Evolutionary conservation across 139 green algal genomes (phyloP).

Genomic region (Asterochloris erici): DNA sequence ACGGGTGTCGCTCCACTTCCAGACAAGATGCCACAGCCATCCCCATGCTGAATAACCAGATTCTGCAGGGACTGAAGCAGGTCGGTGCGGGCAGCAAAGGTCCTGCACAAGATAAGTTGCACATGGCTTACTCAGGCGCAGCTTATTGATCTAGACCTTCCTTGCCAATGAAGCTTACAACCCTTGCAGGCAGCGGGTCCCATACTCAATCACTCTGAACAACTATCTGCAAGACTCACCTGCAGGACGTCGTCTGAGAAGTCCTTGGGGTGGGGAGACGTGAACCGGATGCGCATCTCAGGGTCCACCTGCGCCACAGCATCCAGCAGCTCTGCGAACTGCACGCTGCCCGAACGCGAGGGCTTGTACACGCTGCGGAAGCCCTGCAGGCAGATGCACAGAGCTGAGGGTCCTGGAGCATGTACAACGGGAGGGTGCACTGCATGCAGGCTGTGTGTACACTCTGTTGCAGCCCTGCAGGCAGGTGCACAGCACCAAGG

Average conservation of each 20-base stretch:
- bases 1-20: too few species aligned
- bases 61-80: too few species aligned
- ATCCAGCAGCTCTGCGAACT: slow-evolving; percentile 82
- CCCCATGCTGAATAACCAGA: too few species aligned
- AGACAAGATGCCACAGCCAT: too few species aligned
- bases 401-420: neutral
- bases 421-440: neutral
- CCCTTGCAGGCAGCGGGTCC: too few species aligned
- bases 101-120: too few species aligned
- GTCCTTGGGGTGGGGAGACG: slow-evolving; percentile 88
- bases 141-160: too few species aligned
- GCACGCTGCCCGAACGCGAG: slow-evolving; percentile 41
- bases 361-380: slow-evolving; percentile 83
- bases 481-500: too few species aligned
- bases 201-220: neutral
- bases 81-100: too few species aligned
- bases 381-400: slow-evolving; percentile 44
- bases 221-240: slow-evolving; percentile 13
- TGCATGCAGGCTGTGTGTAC: neutral
- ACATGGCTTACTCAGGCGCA: too few species aligned
- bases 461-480: too few species aligned
- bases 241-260: slow-evolving; percentile 73
- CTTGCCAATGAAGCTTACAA: too few species aligned
- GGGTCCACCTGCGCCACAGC: slow-evolving; percentile 59
- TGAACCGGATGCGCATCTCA: slow-evolving; percentile 91